Evolutionary conservation across 257 asterid genomes (phyloP).

Genomic region (Linderniella brevidens): DNA sequence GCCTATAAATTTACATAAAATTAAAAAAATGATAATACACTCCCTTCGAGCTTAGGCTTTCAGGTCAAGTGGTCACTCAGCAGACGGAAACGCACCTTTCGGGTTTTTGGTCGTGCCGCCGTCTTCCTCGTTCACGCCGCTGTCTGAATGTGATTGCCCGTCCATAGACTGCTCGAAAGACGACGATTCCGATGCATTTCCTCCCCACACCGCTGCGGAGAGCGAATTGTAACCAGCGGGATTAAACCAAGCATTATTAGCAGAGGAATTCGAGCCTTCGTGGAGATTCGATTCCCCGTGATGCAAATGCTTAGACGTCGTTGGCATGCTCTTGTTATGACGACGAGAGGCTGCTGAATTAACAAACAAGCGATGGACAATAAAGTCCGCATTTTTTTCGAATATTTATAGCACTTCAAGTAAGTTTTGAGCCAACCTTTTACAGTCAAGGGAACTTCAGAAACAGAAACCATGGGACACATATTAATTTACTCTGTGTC

Average conservation of each 20-base stretch:
- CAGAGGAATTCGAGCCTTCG: conserved; percentile 18
- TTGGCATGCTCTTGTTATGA: conserved; percentile 30
- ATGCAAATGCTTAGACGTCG: conserved; percentile 23
- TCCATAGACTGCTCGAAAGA: conserved; percentile 52
- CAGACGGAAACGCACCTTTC: conserved; percentile 2
- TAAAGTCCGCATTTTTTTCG: too few species aligned
- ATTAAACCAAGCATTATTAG: conserved; percentile 48
- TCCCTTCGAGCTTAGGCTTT: too few species aligned
- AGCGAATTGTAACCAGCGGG: conserved; percentile 20
- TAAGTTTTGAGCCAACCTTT: too few species aligned
- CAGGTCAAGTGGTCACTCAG: too few species aligned
- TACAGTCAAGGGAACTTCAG: too few species aligned
- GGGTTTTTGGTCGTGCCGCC: conserved; percentile 27
- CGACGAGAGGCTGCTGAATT: too few species aligned
- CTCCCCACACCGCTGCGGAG: conserved; percentile 22
- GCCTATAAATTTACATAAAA: too few species aligned
- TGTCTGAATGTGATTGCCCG: conserved; percentile 9
- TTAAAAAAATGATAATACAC: too few species aligned
- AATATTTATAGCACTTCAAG: too few species aligned
- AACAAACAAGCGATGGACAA: too few species aligned
- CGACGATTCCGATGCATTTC: conserved; percentile 46
- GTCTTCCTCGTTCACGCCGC: conserved; percentile 50
- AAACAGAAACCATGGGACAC: too few species aligned
- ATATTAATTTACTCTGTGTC: too few species aligned
- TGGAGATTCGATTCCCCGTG: conserved; percentile 19